Evolutionary conservation across 225 moss, liverwort and hornwort genomes (phyloP).

Genomic region (Sphagnum contortum): DNA sequence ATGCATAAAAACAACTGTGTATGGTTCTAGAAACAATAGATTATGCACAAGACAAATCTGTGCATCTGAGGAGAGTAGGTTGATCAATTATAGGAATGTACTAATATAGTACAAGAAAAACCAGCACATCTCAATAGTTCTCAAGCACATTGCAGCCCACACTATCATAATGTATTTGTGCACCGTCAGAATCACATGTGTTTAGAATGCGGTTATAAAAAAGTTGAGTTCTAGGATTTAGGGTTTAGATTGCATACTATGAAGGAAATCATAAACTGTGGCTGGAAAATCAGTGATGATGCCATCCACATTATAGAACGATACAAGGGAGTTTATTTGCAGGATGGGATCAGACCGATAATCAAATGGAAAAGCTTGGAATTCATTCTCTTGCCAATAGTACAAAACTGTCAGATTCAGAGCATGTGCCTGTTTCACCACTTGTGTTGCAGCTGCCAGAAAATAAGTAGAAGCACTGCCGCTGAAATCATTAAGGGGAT

Average conservation of each 20-base stretch:
- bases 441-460: constrained; percentile 17
- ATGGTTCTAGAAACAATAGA: too few species aligned
- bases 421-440: constrained; percentile 43
- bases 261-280: constrained; percentile 49
- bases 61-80: background rate
- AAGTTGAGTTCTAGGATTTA: too few species aligned
- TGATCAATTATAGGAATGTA: background rate
- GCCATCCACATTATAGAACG: constrained; percentile 48
- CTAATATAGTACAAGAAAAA: too few species aligned
- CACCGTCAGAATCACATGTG: too few species aligned
- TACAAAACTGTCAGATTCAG: constrained; percentile 70
- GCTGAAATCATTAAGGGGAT: constrained; percentile 7
- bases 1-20: background rate
- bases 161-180: too few species aligned
- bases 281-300: constrained; percentile 64
- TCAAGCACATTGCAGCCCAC: too few species aligned
- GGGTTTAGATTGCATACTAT: constrained; percentile 23
- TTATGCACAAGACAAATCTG: background rate
- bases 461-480: background rate
- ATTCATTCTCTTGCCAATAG: constrained; percentile 49
- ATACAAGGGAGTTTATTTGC: constrained; percentile 39
- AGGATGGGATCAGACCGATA: constrained; percentile 53
- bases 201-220: too few species aligned
- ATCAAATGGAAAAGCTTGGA: constrained; percentile 27
- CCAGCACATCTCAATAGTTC: too few species aligned